phyloP scores from a whole-genome alignment of 768 basidiomycete species.

The Suillus fuscotomentosus region DNA sequence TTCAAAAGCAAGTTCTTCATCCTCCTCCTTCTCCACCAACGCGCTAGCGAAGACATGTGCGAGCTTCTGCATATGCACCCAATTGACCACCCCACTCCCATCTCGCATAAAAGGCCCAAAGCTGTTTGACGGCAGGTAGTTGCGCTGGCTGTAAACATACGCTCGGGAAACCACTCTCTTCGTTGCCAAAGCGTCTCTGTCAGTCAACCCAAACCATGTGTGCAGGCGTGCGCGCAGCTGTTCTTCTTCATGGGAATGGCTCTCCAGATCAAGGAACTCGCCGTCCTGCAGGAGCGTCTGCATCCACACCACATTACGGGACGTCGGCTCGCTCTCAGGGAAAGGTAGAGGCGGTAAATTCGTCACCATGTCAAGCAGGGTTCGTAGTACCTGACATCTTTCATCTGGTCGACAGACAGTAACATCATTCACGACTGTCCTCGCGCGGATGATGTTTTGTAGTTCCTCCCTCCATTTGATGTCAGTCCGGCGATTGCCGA shows the following conservation, averaged over 20 bases:
- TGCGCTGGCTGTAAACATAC: conserved; percentile 60
- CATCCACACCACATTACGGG: conserved; percentile 54
- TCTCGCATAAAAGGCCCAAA: conserved; percentile 58
- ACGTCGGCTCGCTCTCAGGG: conserved; percentile 30
- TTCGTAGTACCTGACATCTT: conserved; percentile 39
- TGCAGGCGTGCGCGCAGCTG: conserved; percentile 55
- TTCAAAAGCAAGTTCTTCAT: conserved; percentile 29
- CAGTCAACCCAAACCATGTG: conserved; percentile 55
- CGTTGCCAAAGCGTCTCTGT: conserved; percentile 34
- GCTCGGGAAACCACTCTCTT: conserved; percentile 44
- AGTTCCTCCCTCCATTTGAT: conserved; percentile 55
- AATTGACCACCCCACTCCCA: conserved; percentile 49
- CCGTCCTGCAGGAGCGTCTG: conserved; percentile 41
- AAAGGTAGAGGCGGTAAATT: conserved; percentile 38
- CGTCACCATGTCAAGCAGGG: conserved; percentile 49
- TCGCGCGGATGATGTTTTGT: conserved; percentile 54
- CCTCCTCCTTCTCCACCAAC: conserved; percentile 39
- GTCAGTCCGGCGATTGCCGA: conserved; percentile 22
- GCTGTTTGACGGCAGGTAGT: conserved; percentile 47
- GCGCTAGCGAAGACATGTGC: conserved; percentile 58
- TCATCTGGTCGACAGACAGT: conserved; percentile 42
- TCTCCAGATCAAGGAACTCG: conserved; percentile 41
- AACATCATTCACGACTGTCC: conserved; percentile 41
- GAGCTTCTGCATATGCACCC: conserved; percentile 56
- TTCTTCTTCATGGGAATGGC: conserved; percentile 30